Base-by-base conservation (phyloP, 441 rosid species). In the Aleurites moluccanus region DNA sequence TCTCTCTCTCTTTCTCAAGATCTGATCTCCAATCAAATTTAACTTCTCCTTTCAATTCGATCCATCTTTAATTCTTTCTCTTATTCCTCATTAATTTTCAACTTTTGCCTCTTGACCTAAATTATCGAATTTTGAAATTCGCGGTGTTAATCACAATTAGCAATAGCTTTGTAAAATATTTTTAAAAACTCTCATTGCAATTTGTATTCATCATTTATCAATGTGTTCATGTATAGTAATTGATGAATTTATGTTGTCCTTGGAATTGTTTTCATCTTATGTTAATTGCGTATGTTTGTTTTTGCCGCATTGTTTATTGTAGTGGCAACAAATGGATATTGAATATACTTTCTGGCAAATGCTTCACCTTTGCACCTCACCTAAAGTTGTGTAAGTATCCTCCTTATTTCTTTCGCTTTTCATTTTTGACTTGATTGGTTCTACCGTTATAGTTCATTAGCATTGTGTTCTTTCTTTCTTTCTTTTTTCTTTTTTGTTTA, bases 281-380 rank as follows among this genome's bases (percentile, higher is more conserved):
- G 3, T 70, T 53, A 49, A 73, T 49, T 45, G 15, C 53, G 40
- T 53, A 38, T 25, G 28, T 66, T 57, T 30, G 8, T 75, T 45
- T 53, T 33, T 71, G 25, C 75, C 70, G 63, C 61, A n/a, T 59
- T 70, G 74, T 71, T 76, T 64, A 35, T 78, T 91, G 76, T 83
- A 92, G 98, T 96, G 98, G 99, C 99, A 91, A 82, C 99, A 96
- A 92, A 96, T 96, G 99, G 99, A 96, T 83, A 83, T 96, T 74
- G 99, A 93, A 72, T 96, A 93, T 83, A 92, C 98, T 65, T 93
- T 96, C 85, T 93, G 98, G 99, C 98, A 91, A 88, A 96, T 96
- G 98, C 92, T 93, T 83, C 92, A 89, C 80, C 90, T 96, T 20
- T 96, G 98, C 85, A 90, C 97, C 75, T 94, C 98, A 42, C 98